phyloP scores from a whole-genome alignment of 345 rosid species.

The Eucalyptus melliodora region DNA sequence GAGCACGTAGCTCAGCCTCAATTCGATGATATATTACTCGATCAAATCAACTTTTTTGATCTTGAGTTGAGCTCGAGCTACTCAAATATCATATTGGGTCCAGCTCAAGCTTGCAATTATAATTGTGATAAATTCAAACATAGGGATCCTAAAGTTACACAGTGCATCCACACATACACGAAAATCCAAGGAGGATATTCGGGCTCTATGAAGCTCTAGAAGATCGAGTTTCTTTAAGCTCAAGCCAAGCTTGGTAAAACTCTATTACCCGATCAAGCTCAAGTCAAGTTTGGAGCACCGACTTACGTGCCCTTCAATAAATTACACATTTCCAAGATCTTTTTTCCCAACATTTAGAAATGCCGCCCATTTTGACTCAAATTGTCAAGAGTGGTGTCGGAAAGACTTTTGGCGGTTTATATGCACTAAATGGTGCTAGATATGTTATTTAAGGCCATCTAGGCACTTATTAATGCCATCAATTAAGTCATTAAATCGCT shows the following conservation, averaged over 20 bases:
- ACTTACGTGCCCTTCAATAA: not conserved
- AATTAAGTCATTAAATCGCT: not conserved
- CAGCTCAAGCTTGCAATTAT: not conserved
- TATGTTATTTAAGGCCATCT: not conserved
- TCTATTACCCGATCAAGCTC: not conserved
- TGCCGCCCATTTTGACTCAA: not conserved
- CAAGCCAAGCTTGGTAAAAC: not conserved
- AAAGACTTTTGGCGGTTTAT: not conserved
- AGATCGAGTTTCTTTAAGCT: not conserved
- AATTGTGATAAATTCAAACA: not conserved
- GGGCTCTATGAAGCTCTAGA: not conserved
- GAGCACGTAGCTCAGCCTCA: not conserved
- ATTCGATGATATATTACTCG: not conserved
- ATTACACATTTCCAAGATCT: not conserved
- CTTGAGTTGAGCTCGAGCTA: not conserved
- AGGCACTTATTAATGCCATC: not conserved
- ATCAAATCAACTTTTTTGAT: not conserved
- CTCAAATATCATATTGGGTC: not conserved
- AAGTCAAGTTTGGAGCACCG: not conserved
- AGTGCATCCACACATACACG: not conserved
- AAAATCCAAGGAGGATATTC: not conserved
- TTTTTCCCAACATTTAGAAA: not conserved
- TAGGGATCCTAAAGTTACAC: not conserved
- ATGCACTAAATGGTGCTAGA: not conserved
- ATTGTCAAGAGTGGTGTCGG: not conserved